Percentiles rank a stretch among this genome's conserved stretches.
phyloP scores from a whole-genome alignment of 331 rosid genomes.

The Phaseolus coccineus region DNA sequence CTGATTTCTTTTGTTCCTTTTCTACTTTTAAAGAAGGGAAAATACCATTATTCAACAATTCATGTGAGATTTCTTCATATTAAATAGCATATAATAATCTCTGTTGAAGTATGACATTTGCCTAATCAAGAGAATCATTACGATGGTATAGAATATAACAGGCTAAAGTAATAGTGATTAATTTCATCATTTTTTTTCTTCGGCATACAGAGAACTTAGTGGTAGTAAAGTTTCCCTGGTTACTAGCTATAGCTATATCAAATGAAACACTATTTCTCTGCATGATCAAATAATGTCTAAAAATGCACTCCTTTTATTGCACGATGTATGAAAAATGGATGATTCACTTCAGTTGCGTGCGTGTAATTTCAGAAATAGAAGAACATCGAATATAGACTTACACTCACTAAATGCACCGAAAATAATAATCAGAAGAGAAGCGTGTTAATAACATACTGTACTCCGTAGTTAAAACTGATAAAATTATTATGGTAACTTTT shows the following conservation, averaged over 20 bases:
- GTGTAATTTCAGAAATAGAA: neutral
- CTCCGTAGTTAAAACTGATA: no score
- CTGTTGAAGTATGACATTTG: no score
- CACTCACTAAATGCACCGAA: neutral
- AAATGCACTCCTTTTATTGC: conserved; percentile 2
- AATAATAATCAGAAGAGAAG: neutral
- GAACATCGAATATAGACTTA: neutral
- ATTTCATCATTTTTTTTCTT: neutral
- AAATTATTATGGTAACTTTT: no score
- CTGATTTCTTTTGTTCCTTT: no score
- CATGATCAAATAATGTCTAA: conserved; percentile 4
- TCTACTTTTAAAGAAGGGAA: no score
- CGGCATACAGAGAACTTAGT: neutral
- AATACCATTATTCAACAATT: no score
- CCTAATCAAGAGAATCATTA: no score
- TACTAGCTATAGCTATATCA: neutral
- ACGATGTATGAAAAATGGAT: neutral
- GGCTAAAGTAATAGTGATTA: neutral
- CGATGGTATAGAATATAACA: no score
- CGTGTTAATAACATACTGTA: no score
- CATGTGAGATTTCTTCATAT: no score
- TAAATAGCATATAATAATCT: no score
- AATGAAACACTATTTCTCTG: neutral
- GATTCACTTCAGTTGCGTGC: neutral
- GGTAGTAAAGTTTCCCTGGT: neutral